Evolutionary conservation across 805 yeast genomes (phyloP), one percentile per base, ranked within the genome.

Genomic region (Candida golubevii): DNA sequence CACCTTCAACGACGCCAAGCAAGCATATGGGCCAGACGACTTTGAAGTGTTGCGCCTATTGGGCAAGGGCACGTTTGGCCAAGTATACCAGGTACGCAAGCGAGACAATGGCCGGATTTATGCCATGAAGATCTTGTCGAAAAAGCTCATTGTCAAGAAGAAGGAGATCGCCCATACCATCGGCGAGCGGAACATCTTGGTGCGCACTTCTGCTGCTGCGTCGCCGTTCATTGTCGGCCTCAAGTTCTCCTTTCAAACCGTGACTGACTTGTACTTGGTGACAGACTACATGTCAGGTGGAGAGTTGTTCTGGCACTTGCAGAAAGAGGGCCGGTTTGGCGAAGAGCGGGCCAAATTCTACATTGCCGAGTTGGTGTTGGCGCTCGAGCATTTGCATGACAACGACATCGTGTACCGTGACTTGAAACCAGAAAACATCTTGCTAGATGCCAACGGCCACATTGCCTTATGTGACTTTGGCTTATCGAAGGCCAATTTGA

Each of bases 201-300:
- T 91, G 23, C 80, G 96, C 56, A 91, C 99, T 1, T 85, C 96
- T 7, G 82, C 89, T 35, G 83, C 91, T 18, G 83, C 85, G 15
- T 83, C 89, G 11, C 88, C 95, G n/a, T 93, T 93, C 63, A 88
- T 93, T 61, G 97, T 93, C 36, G 96, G 97, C 0, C 77, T 93
- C 59, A 93, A 93, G 69, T 91, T 93, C 62, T 87, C 97, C 0
- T 93, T 93, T 67, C 99, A 93, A 70, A 93, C 99, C 1, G 95
- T 93, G 32, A 72, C 86, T 0, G 98, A 93, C 66, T 74, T 93
- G 49, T 93, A 90, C 62, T 73, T 93, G 47, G 97, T 93, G 27
- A 91, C 97, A 2, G 99, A 93, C 68, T 93, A 86, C 68, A 91
- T 93, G 98, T 83, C 93, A 37, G 99, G 99, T 35, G 99, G 99